Conservation (phyloP, 352 stramenopile genomes). For the Phytophthora crassamura region DNA sequence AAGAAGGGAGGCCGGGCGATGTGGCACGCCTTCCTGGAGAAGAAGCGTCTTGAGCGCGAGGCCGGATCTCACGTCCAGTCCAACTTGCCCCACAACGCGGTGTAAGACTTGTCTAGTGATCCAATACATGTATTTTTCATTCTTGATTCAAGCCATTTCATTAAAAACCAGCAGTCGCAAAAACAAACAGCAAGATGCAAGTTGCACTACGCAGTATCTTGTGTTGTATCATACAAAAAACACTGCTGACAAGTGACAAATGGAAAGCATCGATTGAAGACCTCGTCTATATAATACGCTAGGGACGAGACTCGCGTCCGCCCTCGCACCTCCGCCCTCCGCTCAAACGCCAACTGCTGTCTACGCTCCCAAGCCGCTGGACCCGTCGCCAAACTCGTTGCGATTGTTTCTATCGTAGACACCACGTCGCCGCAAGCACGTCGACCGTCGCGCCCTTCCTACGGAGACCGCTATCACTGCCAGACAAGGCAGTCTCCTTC, state of each 20-base stretch:
- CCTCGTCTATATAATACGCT: conserved; percentile 40
- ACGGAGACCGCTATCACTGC: no score
- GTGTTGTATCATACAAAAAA: no score
- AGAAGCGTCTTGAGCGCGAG: conserved; percentile 45
- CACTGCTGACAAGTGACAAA: background rate
- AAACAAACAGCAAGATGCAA: no score
- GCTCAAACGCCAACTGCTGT: conserved; percentile 8
- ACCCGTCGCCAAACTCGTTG: conserved; percentile 4
- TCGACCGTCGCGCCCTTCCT: no score
- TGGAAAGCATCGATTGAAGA: conserved; percentile 22
- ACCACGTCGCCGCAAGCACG: conserved; percentile 6
- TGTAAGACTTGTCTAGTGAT: conserved; percentile 24
- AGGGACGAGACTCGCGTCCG: conserved; percentile 6
- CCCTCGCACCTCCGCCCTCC: conserved; percentile 1
- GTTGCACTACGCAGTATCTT: no score
- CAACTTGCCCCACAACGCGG: conserved; percentile 21
- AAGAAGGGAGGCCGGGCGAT: conserved; percentile 40
- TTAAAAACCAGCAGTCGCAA: no score
- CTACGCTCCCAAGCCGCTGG: conserved; percentile 11
- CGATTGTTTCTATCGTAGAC: conserved; percentile 20
- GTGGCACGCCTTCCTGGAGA: conserved; percentile 54
- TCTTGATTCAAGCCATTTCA: no score
- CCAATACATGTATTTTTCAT: conserved; percentile 27
- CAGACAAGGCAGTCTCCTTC: background rate
- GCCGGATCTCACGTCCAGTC: conserved; percentile 22